Evolutionary conservation across 2,329 filamentous ascomycete species (phyloP), one percentile per base, ranked within the genome.

Genomic region (Scedosporium apiospermum): DNA sequence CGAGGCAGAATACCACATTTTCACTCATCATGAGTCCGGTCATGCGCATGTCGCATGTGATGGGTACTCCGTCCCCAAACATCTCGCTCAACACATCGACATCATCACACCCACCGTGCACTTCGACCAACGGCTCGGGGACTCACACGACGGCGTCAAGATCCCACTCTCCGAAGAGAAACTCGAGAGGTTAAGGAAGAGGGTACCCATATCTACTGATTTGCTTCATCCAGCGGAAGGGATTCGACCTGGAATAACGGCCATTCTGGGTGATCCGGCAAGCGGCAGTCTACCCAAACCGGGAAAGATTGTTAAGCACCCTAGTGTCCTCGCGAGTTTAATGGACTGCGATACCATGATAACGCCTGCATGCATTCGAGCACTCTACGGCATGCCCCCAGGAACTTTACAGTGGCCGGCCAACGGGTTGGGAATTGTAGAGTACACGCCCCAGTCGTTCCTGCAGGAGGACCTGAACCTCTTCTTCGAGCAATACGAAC

Each of bases 341-440:
- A 42, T 46, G 5, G 26, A 62, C 12, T 88, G 85, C 68, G 78
- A 82, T 66, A 71, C 72, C 14, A 78, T 80, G 67, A 84, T 87
- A 65, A 86, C 82, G 0, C 82, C 83, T 0, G 76, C 77, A 51
- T 87, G 84, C 66, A 75, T 85, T 60, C 76, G 77, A 53, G 76
- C 80, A 4, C 71, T 82, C 21, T 82, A 80, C 66, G 68, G 73
- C 3, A 76, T 78, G 59, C 76, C 81, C 16, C 66, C 73, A 14
- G 76, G 75, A 14, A 71, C 68, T 3, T 71, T 71, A 6, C 61
- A 64, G 38, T 64, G 69, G 72, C 18, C 74, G 16, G 72, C 73
- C 64, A 83, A 84, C 68, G 77, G 74, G 26, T 76, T 80, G 57
- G 81, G 80, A 44, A 78, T 85, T 53, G 81, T 82, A 44, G 81